phyloP scores from a whole-genome alignment of 2,329 filamentous ascomycete species.

The Neonectria faginata region DNA sequence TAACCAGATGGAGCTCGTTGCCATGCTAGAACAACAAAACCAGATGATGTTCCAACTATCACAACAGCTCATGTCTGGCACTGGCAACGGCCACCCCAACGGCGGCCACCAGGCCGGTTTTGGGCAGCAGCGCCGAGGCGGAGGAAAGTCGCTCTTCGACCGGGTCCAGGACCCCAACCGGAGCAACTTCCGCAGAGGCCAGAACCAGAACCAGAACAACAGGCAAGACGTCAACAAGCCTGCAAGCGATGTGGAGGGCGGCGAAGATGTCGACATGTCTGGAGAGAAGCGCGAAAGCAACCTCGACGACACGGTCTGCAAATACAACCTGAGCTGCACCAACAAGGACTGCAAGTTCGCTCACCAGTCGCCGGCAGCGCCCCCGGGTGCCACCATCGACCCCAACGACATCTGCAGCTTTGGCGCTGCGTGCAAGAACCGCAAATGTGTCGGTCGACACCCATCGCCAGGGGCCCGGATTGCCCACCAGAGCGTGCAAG shows the following conservation, averaged over 20 bases:
- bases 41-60: conserved; percentile 85
- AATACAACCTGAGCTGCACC: conserved; percentile 88
- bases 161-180: conserved; percentile 70
- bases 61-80: conserved; percentile 65
- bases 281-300: conserved; percentile 65
- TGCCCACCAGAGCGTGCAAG: conserved; percentile 83
- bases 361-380: conserved; percentile 92
- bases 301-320: conserved; percentile 80
- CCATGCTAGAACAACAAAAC: conserved; percentile 88
- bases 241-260: conserved; percentile 56
- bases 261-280: conserved; percentile 74
- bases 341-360: conserved; percentile 93
- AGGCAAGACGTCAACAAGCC: conserved; percentile 50
- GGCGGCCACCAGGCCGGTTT: conserved; percentile 59
- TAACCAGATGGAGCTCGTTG: conserved; percentile 71
- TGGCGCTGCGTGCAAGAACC: conserved; percentile 93
- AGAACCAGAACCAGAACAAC: conserved; percentile 54
- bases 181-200: conserved; percentile 64
- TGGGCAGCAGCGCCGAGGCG: conserved; percentile 54
- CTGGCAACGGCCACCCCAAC: background rate
- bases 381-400: conserved; percentile 81
- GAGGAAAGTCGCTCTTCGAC: conserved; percentile 77
- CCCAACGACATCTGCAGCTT: conserved; percentile 84
- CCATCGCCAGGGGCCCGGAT: conserved; percentile 87
- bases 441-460: conserved; percentile 91